Conservation (phyloP, 2,329 filamentous ascomycete species). For the Thermothelomyces thermophilus region DNA sequence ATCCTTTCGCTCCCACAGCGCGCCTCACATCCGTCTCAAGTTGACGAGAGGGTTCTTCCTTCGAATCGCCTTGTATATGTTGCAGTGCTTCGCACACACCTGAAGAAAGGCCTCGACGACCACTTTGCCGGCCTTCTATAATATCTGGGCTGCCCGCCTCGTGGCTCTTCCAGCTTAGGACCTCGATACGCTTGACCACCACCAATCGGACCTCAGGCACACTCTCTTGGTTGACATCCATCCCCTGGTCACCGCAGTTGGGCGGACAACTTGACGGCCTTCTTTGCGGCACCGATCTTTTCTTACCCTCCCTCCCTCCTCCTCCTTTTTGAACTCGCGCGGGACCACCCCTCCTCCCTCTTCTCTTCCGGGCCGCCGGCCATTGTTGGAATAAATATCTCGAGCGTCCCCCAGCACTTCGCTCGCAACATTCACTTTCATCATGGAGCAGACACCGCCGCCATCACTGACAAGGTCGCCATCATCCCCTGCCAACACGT, state of each 20-base stretch:
- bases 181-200: conserved; percentile 17
- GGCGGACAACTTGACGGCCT: conserved; percentile 15
- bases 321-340: not conserved
- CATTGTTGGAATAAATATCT: conserved; percentile 16
- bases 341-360: conserved; percentile 3
- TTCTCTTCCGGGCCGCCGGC: conserved; percentile 17
- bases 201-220: conserved; percentile 25
- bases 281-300: conserved; percentile 10
- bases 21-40: conserved; percentile 19
- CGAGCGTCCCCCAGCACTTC: conserved; percentile 9
- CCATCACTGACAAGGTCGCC: conserved; percentile 41
- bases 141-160: conserved; percentile 22
- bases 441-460: conserved; percentile 46
- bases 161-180: conserved; percentile 11
- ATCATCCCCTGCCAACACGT: conserved; percentile 38
- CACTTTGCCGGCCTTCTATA: conserved; percentile 16
- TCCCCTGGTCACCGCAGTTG: conserved; percentile 17
- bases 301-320: conserved; percentile 8
- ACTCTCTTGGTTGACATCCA: conserved; percentile 15
- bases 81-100: conserved; percentile 10
- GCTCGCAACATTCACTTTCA: conserved; percentile 14
- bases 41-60: conserved; percentile 9
- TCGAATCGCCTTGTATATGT: conserved; percentile 10
- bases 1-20: conserved; percentile 18
- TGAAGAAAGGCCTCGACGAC: conserved; percentile 7